Base-by-base conservation (phyloP, 2,329 filamentous ascomycete genomes). In the Penicillium fuscoglaucum region DNA sequence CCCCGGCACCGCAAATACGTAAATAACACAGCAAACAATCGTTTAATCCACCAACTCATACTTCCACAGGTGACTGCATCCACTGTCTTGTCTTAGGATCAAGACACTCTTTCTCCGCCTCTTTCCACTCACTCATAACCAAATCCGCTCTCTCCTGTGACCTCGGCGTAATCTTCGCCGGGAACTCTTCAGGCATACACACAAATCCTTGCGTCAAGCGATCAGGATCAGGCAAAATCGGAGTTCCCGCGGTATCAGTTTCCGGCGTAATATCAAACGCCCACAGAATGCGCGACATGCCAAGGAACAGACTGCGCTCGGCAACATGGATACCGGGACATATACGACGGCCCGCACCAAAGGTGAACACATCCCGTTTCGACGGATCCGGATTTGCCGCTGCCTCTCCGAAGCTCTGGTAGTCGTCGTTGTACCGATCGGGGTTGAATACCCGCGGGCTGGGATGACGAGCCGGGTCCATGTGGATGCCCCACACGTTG, bases 301-400 rank as follows among this genome's bases (percentile, higher is more conserved):
- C 76, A 8, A 84, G 71, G 62, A 80, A 82, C 15, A 84, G 62
- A 10, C 73, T 77, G 6, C 78, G 77, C 55, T 82, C 79, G 0
- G 82, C 82, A 2, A 87, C 74, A 52, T 84, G 81, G 31, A 83
- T 82, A 0, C 84, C 85, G 3, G 81, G 83, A 67, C 85, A 87
- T 44, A 86, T 78, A 26, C 84, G 76, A 6, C 84, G 75, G 1
- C 84, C 84, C 9, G 80, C 80, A 21, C 84, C 84, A 55, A 84
- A 87, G 0, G 76, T 78, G 67, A 83, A 85, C 9, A 81, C 78
- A 48, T 84, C 83, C 15, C 82, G 75, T 64, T 82, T 75, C 1
- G 71, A 68, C 0, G 72, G 69, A 52, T 80, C 76, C 0, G 74
- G 60, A 24, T 78, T 72, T 0, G 60, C 61, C 6, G 68, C 68